Evolutionary conservation across 2,329 filamentous ascomycete species (phyloP).

Genomic region (Cryphonectria carpinicola): DNA sequence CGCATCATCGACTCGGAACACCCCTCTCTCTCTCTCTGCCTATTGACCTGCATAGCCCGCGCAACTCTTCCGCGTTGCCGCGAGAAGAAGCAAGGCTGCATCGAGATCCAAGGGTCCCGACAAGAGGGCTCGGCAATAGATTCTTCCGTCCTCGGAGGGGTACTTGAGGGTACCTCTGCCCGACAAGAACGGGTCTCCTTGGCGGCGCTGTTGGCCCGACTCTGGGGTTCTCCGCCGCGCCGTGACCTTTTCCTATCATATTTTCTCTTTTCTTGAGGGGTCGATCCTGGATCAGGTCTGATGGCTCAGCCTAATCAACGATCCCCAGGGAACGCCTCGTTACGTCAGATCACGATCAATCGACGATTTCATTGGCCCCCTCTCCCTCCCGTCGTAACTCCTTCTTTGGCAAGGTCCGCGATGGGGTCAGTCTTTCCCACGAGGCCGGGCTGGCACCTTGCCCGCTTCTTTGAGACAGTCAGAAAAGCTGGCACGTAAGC

Average conservation of each 20-base stretch:
- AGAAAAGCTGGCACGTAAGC: background rate
- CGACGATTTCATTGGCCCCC: conserved; percentile 24
- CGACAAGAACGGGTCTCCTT: background rate
- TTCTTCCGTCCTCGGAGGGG: background rate
- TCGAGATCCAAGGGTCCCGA: conserved; percentile 25
- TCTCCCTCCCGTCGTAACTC: background rate
- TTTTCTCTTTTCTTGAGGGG: background rate
- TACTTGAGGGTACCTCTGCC: conserved; percentile 19
- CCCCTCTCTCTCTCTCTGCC: background rate
- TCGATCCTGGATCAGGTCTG: conserved; percentile 17
- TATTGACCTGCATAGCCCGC: background rate
- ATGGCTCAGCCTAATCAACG: conserved; percentile 23
- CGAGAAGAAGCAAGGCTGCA: background rate
- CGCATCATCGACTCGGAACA: background rate
- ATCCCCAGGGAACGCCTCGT: conserved; percentile 18
- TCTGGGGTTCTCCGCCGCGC: conserved; percentile 15
- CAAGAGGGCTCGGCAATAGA: background rate
- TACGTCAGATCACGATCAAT: conserved; percentile 17
- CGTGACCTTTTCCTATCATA: background rate
- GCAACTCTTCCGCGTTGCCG: background rate
- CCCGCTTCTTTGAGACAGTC: background rate
- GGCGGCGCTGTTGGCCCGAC: conserved; percentile 1
- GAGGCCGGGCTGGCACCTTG: background rate
- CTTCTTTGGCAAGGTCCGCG: background rate
- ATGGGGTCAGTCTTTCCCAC: background rate